Evolutionary conservation across 805 yeast genomes (phyloP).

Genomic region (Metschnikowia gruessii): DNA sequence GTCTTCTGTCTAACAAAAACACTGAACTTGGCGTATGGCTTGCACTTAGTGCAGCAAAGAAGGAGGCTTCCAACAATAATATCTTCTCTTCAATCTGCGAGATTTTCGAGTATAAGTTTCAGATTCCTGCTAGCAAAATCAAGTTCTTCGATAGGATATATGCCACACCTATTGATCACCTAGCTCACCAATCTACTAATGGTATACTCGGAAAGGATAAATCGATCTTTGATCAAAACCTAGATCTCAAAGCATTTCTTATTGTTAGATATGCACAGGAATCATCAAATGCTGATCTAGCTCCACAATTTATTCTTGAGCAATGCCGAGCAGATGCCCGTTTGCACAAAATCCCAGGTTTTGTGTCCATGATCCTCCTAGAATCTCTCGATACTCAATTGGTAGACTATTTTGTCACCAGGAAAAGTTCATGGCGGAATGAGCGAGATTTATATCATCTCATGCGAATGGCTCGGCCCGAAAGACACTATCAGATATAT

Average conservation of each 20-base stretch:
- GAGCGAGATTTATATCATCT: constrained; percentile 10
- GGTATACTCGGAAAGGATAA: neutral
- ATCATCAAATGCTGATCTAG: neutral
- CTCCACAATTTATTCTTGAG: neutral
- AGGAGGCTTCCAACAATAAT: constrained; percentile 11
- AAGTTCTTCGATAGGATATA: constrained; percentile 4
- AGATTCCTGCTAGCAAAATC: constrained; percentile 5
- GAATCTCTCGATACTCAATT: neutral
- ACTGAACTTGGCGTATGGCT: constrained; percentile 27
- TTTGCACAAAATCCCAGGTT: constrained; percentile 7
- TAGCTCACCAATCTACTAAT: neutral
- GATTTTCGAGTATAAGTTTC: constrained; percentile 18
- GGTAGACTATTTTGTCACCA: constrained; percentile 1
- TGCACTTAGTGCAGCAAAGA: constrained; percentile 24
- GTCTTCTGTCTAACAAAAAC: constrained; percentile 21
- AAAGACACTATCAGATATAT: neutral
- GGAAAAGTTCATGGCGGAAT: constrained; percentile 1
- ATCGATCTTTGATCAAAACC: neutral
- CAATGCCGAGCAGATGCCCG: constrained; percentile 2
- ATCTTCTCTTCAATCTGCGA: constrained; percentile 22
- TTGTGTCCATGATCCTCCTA: constrained; percentile 1
- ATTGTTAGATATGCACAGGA: neutral
- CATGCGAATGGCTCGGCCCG: neutral
- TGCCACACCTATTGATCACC: neutral
- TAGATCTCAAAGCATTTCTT: constrained; percentile 3